Base-by-base conservation (phyloP, 2,329 filamentous ascomycete genomes). In the Botrytis pseudocinerea region DNA sequence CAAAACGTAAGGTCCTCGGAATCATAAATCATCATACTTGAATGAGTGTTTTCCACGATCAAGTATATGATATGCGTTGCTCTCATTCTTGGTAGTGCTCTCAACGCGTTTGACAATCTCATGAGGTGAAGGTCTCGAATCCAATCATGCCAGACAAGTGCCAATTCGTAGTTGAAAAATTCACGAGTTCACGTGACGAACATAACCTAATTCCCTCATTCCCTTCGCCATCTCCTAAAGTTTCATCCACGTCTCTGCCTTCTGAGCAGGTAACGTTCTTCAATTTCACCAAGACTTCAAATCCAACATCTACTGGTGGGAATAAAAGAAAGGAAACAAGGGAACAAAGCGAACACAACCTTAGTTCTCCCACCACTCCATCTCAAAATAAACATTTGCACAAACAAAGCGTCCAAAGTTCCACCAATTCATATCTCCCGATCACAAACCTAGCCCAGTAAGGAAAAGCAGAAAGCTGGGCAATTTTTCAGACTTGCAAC, bases 401-500 rank as follows among this genome's bases (percentile, higher is more conserved):
- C 51, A 28, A 28, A 57, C n/a, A 18, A 28, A 57, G n/a, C n/a
- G 51, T 28, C 22, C 46, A 42, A 44, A 66, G 60, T 51, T 71
- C 46, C 69, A 65, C 63, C 38, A 54, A 66, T 64, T 64, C 25
- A n/a, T 51, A 44, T 16, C 22, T 10, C 42, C 10, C 25, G 16
- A 51, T 3, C n/a, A 18, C 44, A 38, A 28, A 42, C 38, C 48
- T 25, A 57, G 38, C 64, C 64, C 20, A 57, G 64, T 68, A 42
- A 32, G 65, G 48, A 54, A 68, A 68, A 68, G 35, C 48, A 72
- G 40, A 71, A 72, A 61, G 38, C 70, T 72, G 70, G 70, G 70
- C 70, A 60, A 72, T 28, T 60, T 46, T 35, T 68, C n/a, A 59
- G 70, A 72, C 38, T 57, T 72, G 62, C 70, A 72, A 72, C 70